Evolutionary conservation across 495 filamentous ascomycete genomes (phyloP), one percentile per base, ranked within the genome.

Genomic region (Hyaloscypha hepaticicola): DNA sequence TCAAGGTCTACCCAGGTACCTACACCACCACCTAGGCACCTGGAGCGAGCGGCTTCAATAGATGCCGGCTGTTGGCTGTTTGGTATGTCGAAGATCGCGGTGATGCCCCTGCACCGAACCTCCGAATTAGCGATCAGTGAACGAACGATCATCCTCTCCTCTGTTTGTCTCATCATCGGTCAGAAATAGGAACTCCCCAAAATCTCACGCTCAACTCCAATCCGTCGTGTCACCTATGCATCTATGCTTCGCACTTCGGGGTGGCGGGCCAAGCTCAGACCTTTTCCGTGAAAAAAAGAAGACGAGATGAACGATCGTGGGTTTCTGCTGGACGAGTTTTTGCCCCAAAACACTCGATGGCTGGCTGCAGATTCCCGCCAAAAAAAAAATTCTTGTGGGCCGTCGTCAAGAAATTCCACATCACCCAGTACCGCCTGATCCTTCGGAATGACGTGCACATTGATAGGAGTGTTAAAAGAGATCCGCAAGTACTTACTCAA

Each of bases 331-430:
- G 50, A 53, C 25, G 50, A 25, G 1, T 9, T 53, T 53, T 25
- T 53, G 22, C 50, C 50, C 50, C 50, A 53, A 26, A 53, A 53
- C 50, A 25, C 50, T 53, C 50, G 21, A 26, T 21, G 50, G 8
- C 25, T 12, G 19, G 22, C 25, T 53, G 50, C 50, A 53, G 50
- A 53, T 8, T 53, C 9, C 50, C 25, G 38, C 19, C 38, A 45
- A 53, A 53, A 21, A 24, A 7, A 53, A n/a, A n/a, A n/a, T n/a
- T n/a, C 22, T 21, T 27, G 16, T 53, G 5, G 25, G 5, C 11
- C 11, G 16, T 11, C 50, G 21, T 16, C 25, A 3, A 12, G 22
- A 53, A 24, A 25, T 53, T 27, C 22, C 50, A 53, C 22, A 24
- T 27, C n/a, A 8, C 50, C 16, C 5, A 50, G 0, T 16, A 45